Percentiles rank a stretch among this genome's conserved stretches.
phyloP scores from a whole-genome alignment of 345 rosid species.

The Salix caprea region DNA sequence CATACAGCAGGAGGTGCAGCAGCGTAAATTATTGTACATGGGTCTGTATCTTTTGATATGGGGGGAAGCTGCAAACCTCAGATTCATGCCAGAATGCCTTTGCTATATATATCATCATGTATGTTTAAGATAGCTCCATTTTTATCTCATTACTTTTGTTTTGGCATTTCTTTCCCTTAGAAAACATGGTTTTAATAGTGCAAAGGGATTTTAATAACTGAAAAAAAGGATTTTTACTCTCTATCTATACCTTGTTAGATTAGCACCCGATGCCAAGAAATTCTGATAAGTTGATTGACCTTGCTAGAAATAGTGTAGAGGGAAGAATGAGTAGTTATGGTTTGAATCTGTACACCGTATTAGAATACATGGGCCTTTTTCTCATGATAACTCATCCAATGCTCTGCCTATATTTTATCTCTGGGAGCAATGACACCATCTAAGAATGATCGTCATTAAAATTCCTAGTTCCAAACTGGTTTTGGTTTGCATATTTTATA shows the following conservation, averaged over 20 bases:
- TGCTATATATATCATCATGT: constrained; percentile 99
- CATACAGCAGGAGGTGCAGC: constrained; percentile 99
- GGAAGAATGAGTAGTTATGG: neutral
- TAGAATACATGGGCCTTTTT: neutral
- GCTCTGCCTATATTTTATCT: neutral
- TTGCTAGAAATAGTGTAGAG: neutral
- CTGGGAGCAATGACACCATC: neutral
- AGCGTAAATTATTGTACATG: constrained; percentile 90
- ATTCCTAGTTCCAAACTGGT: neutral
- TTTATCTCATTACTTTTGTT: neutral
- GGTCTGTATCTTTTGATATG: constrained; percentile 93
- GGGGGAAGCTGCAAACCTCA: constrained; percentile 99
- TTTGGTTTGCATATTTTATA: neutral
- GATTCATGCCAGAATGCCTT: constrained; percentile 99
- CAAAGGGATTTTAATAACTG: too few relatives aligned
- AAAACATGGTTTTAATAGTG: neutral
- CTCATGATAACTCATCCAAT: neutral
- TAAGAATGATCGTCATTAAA: neutral
- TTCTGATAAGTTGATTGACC: neutral
- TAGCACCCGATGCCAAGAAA: neutral
- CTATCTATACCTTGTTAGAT: neutral
- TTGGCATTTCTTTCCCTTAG: neutral
- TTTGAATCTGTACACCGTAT: neutral
- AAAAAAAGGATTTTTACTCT: neutral
- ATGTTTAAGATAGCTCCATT: constrained; percentile 26